Conservation (phyloP, 495 filamentous ascomycete species). For the Podospora anserina region DNA sequence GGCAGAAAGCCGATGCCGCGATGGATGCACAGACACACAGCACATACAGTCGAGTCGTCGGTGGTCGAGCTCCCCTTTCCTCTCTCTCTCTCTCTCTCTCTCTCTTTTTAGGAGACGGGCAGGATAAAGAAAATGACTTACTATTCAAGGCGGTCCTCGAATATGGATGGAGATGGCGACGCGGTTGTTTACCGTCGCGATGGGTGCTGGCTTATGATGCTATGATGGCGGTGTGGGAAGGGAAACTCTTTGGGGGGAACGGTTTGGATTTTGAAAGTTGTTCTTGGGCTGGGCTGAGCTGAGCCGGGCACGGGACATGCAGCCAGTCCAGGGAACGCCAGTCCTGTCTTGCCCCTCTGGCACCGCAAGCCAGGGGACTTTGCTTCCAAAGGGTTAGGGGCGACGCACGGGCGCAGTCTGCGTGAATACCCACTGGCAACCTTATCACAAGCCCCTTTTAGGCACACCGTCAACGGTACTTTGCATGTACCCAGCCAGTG, state of each 20-base stretch:
- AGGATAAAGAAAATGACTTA: conserved; percentile 28
- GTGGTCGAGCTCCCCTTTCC: not conserved
- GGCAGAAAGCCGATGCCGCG: conserved; percentile 25
- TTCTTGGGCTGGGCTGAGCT: conserved; percentile 33
- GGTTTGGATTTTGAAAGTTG: conserved; percentile 42
- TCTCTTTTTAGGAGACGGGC: not conserved
- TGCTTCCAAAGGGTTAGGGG: not conserved
- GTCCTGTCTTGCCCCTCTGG: conserved; percentile 18
- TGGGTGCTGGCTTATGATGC: conserved; percentile 26
- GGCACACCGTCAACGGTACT: conserved; percentile 9
- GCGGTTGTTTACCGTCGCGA: conserved; percentile 29
- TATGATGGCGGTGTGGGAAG: conserved; percentile 38
- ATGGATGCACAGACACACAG: conserved; percentile 13
- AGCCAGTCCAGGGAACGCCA: conserved; percentile 6
- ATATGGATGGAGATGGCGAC: conserved; percentile 31
- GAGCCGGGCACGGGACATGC: conserved; percentile 20
- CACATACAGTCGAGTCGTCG: not conserved
- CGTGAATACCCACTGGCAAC: conserved; percentile 20
- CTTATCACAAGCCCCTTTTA: conserved; percentile 28
- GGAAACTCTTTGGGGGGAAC: conserved; percentile 26
- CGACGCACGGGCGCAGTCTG: conserved; percentile 12
- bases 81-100: conserved; percentile 2
- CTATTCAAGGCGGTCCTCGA: conserved; percentile 26
- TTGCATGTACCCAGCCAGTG: conserved; percentile 15
- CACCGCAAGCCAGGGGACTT: conserved; percentile 17